Percentiles rank a stretch among this genome's conserved stretches.
phyloP scores from a whole-genome alignment of 495 filamentous ascomycete species.

The Penicillium waksmanii region DNA sequence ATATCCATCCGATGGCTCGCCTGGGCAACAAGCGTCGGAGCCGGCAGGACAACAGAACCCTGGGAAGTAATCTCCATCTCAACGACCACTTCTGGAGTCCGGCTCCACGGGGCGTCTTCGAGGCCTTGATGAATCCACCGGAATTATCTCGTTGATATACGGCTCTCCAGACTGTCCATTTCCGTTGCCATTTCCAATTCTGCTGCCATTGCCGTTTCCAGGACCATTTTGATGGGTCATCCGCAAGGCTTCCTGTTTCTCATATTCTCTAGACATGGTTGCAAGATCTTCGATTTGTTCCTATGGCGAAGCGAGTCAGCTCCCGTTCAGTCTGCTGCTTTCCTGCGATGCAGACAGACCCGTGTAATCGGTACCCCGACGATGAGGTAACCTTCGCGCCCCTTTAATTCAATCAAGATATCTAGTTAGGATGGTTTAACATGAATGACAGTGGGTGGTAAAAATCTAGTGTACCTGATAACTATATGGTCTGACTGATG shows the following conservation, averaged over 20 bases:
- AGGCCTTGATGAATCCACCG: conserved; percentile 36
- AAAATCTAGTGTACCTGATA: conserved; percentile 46
- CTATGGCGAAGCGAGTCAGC: conserved; percentile 28
- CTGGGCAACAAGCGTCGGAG: background rate
- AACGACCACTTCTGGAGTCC: conserved; percentile 37
- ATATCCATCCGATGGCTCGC: background rate
- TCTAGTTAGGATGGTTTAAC: conserved; percentile 30
- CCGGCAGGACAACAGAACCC: background rate
- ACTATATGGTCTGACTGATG: conserved; percentile 53
- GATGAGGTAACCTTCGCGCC: conserved; percentile 59
- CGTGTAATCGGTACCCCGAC: conserved; percentile 54
- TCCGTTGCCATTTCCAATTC: conserved; percentile 20
- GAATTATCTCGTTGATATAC: conserved; percentile 57
- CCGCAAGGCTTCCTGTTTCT: conserved; percentile 53
- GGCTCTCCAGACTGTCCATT: conserved; percentile 34
- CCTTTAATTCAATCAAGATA: conserved; percentile 33
- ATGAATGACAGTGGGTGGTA: conserved; percentile 13
- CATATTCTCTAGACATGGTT: conserved; percentile 55
- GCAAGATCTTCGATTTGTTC: conserved; percentile 59
- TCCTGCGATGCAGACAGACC: conserved; percentile 37
- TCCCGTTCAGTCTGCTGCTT: background rate
- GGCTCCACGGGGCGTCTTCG: conserved; percentile 36
- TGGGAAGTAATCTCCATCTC: conserved; percentile 11
- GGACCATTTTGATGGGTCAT: conserved; percentile 41
- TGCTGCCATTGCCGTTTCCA: conserved; percentile 11